Base-by-base conservation (phyloP, 2,329 filamentous ascomycete genomes). In the Claviceps paspali region DNA sequence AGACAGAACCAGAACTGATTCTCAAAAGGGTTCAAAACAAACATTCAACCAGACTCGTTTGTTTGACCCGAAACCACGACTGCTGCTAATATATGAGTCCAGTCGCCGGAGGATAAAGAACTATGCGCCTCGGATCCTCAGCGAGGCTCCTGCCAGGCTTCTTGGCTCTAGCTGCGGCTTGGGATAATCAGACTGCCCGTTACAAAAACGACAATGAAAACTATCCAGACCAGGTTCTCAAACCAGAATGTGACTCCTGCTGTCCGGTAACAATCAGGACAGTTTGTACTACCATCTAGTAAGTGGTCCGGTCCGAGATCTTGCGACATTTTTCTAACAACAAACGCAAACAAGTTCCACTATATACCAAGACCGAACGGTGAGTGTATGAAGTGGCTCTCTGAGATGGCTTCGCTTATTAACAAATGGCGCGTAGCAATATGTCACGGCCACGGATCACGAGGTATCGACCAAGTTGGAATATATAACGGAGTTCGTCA, bases 381-480 rank as follows among this genome's bases (percentile, higher is more conserved):
- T 42, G 12, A 30, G 40, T 33, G 12, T 10, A 27, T 22, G 21
- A 3, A 15, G 5, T 4, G 11, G n/a, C n/a, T n/a, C n/a, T n/a
- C n/a, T n/a, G n/a, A n/a, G n/a, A n/a, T n/a, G n/a, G n/a, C n/a
- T n/a, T n/a, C n/a, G n/a, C n/a, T 15, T 8, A 19, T 29, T 33
- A 21, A 38, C 23, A 29, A 14, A 26, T 6, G n/a, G 17, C 29
- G 29, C 18, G n/a, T n/a, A 47, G 45, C 18, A 43, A 30, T 32
- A 34, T 8, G 33, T 41, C 9, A 43, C 45, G 10, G 36, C 39
- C 11, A 47, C 44, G 5, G 32, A 42, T 19, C 43, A 41, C 19
- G 42, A 49, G 12, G 28, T 40, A 9, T 42, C 46, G 10, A 50
- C 45, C n/a, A 38, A 43, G 6, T 22, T 46, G 21, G 39, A 47